Base-by-base conservation (phyloP, 2,329 filamentous ascomycete genomes). In the Colletotrichum filicis region DNA sequence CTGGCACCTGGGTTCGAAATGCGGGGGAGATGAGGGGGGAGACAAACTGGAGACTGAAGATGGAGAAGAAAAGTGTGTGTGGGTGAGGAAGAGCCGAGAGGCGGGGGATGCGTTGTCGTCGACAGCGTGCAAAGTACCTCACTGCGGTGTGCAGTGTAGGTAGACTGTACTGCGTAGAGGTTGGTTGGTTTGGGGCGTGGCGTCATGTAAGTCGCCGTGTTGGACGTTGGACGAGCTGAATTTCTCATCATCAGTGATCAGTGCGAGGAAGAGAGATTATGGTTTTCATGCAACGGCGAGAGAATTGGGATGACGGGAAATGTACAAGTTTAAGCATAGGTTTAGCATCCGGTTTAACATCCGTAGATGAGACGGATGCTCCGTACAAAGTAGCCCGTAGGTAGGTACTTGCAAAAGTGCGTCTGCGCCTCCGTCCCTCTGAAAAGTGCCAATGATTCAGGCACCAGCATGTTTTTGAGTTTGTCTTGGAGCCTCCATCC, bases 21-120 rank as follows among this genome's bases (percentile, higher is more conserved):
- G 70, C 66, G 70, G 70, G 60, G 70, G 56, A 73, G 55, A 59
- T 69, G 59, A 42, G 62, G 69, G 65, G 70, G 26, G 56, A 46
- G 22, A 22, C 14, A 35, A 30, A 46, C 19, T 49, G 19, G 19
- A 49, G 42, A 49, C 19, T 49, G 19, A 58, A 4, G 63, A 61
- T 49, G 64, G 57, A 61, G 56, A 61, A 57, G 59, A 24, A n/a
- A 14, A 14, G 35, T 12, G 49, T 62, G 63, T 22, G 49, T 67
- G 56, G 11, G 32, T 32, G 14, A n/a, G 58, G 12, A 26, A 22
- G 66, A 46, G 52, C 68, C 35, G 57, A 68, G 58, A 49, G 30
- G 64, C 30, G 58, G 59, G 59, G 59, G 24, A 58, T 65, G 46
- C 35, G 66, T 11, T 70, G 59, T 37, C 12, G 19, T 4, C 3